phyloP scores from a whole-genome alignment of 345 rosid genomes.

The Populus simonii region DNA sequence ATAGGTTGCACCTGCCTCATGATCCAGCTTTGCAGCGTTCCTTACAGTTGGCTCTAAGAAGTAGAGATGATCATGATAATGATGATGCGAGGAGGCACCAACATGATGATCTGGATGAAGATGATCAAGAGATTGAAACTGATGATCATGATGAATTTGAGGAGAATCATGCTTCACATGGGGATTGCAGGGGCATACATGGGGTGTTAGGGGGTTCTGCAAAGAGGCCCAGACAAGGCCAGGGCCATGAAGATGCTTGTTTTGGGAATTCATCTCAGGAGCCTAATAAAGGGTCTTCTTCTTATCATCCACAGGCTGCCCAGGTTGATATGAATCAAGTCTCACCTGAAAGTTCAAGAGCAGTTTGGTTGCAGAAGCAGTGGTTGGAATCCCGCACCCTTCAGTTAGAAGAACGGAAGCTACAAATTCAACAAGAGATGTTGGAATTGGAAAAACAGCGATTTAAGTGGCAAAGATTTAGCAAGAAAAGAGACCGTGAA shows the following conservation, averaged over 20 bases:
- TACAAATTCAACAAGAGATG: constrained; percentile 68
- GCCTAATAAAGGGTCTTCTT: constrained; percentile 35
- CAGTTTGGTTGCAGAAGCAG: constrained; percentile 58
- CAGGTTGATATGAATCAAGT: constrained; percentile 55
- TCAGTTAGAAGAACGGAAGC: constrained; percentile 76
- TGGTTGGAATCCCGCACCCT: constrained; percentile 62
- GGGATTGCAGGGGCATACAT: constrained; percentile 41
- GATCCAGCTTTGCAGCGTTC: constrained; percentile 79
- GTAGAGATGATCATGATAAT: constrained; percentile 68
- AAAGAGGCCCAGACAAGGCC: constrained; percentile 62
- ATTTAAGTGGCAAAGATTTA: constrained; percentile 80
- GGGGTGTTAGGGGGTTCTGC: constrained; percentile 39
- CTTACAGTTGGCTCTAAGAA: constrained; percentile 64
- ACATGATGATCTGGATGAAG: constrained; percentile 73
- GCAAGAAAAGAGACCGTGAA: constrained; percentile 74
- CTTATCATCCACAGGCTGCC: constrained; percentile 34
- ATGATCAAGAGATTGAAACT: constrained; percentile 64
- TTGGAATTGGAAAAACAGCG: constrained; percentile 81
- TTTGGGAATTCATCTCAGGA: constrained; percentile 44
- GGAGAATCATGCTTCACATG: constrained; percentile 47
- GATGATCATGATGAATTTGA: constrained; percentile 71
- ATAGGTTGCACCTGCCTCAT: constrained; percentile 85
- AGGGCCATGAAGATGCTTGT: constrained; percentile 48
- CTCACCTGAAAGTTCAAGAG: constrained; percentile 43
- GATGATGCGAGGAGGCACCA: constrained; percentile 54